Conservation (phyloP, 2,329 filamentous ascomycete genomes). For the Rhinocladiella mackenziei region DNA sequence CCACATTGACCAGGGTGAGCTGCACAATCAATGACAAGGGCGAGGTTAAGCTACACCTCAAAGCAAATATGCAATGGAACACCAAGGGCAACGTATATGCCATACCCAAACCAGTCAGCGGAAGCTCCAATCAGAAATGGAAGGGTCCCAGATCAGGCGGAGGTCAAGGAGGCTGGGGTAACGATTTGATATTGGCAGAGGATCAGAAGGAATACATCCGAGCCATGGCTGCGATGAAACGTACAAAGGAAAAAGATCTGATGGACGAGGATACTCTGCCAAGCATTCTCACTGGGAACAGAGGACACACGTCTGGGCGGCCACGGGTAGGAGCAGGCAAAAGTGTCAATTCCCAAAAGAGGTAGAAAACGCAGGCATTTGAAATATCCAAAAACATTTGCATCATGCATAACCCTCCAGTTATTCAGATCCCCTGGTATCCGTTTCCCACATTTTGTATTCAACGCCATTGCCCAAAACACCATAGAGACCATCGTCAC, state of each 20-base stretch:
- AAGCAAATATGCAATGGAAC: conserved; percentile 95
- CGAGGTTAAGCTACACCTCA: conserved; percentile 79
- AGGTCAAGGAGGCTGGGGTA: conserved; percentile 83
- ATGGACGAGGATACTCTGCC: conserved; percentile 97
- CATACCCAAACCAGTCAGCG: conserved; percentile 83
- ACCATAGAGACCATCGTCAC: too few species aligned
- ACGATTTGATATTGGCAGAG: conserved; percentile 77
- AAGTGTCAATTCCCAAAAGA: conserved; percentile 74
- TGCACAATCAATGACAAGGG: conserved; percentile 80
- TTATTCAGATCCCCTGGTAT: too few species aligned
- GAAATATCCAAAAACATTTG: too few species aligned
- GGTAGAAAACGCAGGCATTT: too few species aligned
- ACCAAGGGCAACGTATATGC: conserved; percentile 88
- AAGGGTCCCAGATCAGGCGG: conserved; percentile 56
- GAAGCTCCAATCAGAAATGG: conserved; percentile 72
- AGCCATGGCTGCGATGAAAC: conserved; percentile 60
- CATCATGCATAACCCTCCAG: too few species aligned
- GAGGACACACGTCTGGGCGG: conserved; percentile 61
- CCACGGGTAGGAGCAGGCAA: conserved; percentile 79
- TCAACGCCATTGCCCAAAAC: too few species aligned
- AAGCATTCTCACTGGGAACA: conserved; percentile 73
- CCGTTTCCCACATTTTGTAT: too few species aligned
- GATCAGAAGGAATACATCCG: conserved; percentile 90
- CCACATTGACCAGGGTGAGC: conserved; percentile 76
- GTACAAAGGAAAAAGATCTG: conserved; percentile 69